Percentiles rank a stretch among this genome's conserved stretches.
Conservation (phyloP, 2,329 filamentous ascomycete species). For the Pseudogymnoascus pannorum region DNA sequence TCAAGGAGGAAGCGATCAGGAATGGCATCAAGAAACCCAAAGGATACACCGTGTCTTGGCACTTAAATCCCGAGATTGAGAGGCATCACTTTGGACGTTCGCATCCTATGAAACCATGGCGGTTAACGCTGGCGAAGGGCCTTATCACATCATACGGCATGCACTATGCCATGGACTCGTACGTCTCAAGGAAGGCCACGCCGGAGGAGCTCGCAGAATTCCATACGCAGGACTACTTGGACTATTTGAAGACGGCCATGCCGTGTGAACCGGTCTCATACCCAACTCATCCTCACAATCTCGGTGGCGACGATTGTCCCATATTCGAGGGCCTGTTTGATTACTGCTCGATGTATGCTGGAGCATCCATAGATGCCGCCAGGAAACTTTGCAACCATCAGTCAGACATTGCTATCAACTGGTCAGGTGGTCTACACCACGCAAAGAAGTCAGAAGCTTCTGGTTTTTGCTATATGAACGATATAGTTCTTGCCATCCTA, state of each 20-base stretch:
- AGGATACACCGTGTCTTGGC: constrained; percentile 88
- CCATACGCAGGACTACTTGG: constrained; percentile 82
- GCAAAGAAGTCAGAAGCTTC: constrained; percentile 91
- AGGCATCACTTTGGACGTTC: constrained; percentile 94
- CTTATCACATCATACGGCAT: constrained; percentile 92
- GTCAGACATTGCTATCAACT: constrained; percentile 94
- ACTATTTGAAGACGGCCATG: constrained; percentile 70
- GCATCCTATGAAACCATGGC: constrained; percentile 99
- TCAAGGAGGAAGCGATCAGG: constrained; percentile 32
- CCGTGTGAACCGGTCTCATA: constrained; percentile 54
- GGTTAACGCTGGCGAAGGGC: constrained; percentile 88
- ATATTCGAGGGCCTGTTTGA: constrained; percentile 94
- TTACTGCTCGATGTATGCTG: constrained; percentile 90
- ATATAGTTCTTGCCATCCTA: constrained; percentile 90
- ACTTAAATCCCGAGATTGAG: constrained; percentile 91
- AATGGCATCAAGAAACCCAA: constrained; percentile 71
- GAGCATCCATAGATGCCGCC: constrained; percentile 83
- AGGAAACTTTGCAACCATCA: constrained; percentile 79
- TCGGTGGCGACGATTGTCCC: constrained; percentile 87
- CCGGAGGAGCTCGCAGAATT: constrained; percentile 83
- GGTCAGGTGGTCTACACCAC: constrained; percentile 94
- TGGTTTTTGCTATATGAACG: constrained; percentile 98
- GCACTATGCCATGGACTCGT: constrained; percentile 94
- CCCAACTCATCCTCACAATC: constrained; percentile 68
- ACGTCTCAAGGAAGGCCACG: constrained; percentile 73